These are phyloP conservation scores for Phialophora chinensis DNA, from an alignment of 2,329 filamentous ascomycete species.

Conservation along the genomic window DNA sequence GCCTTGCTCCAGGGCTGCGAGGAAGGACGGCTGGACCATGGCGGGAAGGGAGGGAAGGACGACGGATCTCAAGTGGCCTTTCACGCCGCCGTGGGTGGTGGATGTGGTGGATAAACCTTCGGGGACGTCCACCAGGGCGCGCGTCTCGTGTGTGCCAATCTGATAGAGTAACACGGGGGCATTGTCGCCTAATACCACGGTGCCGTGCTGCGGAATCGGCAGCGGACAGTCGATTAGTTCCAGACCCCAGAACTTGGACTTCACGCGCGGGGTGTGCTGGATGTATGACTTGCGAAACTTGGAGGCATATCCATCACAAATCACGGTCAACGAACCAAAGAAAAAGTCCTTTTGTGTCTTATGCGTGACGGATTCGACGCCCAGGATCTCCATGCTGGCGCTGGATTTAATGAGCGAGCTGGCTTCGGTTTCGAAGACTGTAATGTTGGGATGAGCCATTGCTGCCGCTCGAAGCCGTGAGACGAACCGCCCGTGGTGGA, in stretches of 20 bases:
- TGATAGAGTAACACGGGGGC: conserved; percentile 91
- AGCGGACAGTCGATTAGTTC: conserved; percentile 88
- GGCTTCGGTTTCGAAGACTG: conserved; percentile 87
- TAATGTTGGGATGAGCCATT: conserved; percentile 78
- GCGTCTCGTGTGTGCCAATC: conserved; percentile 93
- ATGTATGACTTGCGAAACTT: conserved; percentile 86
- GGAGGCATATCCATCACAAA: conserved; percentile 90
- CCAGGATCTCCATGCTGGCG: conserved; percentile 74
- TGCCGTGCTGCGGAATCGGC: conserved; percentile 76
- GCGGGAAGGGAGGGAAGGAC: conserved; percentile 79
- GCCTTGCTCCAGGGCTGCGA: conserved; percentile 76
- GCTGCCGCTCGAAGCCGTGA: conserved; percentile 78
- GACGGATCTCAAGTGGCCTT: conserved; percentile 78
- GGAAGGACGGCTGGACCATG: conserved; percentile 73
- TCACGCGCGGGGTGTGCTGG: conserved; percentile 68
- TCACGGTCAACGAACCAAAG: conserved; percentile 85
- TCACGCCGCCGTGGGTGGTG: conserved; percentile 77
- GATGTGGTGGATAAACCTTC: conserved; percentile 75
- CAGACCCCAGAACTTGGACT: conserved; percentile 90
- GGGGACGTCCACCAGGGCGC: conserved; percentile 87
- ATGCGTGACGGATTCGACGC: conserved; percentile 75
- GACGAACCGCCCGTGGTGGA: conserved; percentile 96
- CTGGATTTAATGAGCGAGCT: conserved; percentile 74
- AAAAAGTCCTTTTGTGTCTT: conserved; percentile 73
- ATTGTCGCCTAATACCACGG: conserved; percentile 81